Percentiles rank a stretch among this genome's conserved stretches.
These are phyloP conservation scores for Pseudogymnoascus sp. DNA, from an alignment of 2,329 filamentous ascomycete species.

Conservation along the genomic window DNA sequence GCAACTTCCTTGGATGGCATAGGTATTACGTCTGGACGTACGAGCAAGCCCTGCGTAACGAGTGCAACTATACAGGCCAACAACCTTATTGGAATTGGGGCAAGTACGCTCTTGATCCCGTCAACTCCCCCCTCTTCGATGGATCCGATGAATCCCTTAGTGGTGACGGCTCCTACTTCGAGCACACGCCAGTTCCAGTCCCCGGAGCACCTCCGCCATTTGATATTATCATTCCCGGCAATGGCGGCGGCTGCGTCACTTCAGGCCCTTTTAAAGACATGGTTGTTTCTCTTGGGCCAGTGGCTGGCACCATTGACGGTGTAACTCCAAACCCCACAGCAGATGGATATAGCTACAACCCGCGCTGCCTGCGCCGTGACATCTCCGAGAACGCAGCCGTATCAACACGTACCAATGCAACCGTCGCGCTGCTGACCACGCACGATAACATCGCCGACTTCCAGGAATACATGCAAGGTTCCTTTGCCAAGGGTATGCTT, in stretches of 20 bases:
- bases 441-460: slow-evolving; percentile 33
- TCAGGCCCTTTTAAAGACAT: slow-evolving; percentile 38
- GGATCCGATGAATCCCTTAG: slow-evolving; percentile 43
- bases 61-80: slow-evolving; percentile 37
- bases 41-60: slow-evolving; percentile 34
- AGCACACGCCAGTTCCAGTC: slow-evolving; percentile 23
- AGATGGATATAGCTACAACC: slow-evolving; percentile 31
- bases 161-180: slow-evolving; percentile 36
- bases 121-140: slow-evolving; percentile 45
- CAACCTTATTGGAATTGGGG: slow-evolving; percentile 41
- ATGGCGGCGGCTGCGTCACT: slow-evolving; percentile 46
- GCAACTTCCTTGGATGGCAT: slow-evolving; percentile 37
- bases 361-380: slow-evolving; percentile 36
- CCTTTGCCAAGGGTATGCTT: slow-evolving; percentile 26
- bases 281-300: slow-evolving; percentile 39
- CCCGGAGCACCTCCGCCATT: slow-evolving; percentile 13
- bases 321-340: slow-evolving; percentile 28
- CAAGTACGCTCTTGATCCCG: slow-evolving; percentile 36
- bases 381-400: slow-evolving; percentile 28
- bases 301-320: slow-evolving; percentile 28
- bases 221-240: slow-evolving; percentile 36
- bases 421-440: slow-evolving; percentile 31
- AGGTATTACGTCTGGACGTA: slow-evolving; percentile 35
- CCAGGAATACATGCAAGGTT: slow-evolving; percentile 38
- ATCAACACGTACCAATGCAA: slow-evolving; percentile 30